Base-by-base conservation (phyloP, 495 filamentous ascomycete genomes). In the Penicillium fimorum region DNA sequence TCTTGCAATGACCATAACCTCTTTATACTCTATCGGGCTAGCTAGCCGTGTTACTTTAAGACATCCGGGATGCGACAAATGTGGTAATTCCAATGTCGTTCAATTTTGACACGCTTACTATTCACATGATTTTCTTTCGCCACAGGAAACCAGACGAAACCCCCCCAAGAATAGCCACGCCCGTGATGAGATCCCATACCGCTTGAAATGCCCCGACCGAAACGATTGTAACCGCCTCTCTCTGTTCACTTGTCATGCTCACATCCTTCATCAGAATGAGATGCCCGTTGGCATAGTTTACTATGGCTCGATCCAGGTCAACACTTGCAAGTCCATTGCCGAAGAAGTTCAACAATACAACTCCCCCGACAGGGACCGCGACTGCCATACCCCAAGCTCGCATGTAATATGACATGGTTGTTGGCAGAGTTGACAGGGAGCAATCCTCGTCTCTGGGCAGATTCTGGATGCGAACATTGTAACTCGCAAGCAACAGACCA, bases 311-410 rank as follows among this genome's bases (percentile, higher is more conserved):
- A 4, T 48, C 44, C 8, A 63, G 29, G 4, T 56, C 57, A 22
- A 65, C 50, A 18, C 29, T 32, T 7, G 47, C 58, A 25, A 68
- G 45, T n/a, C 63, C 53, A 17, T 60, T 17, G 0, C 57, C 57
- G 7, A 76, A 56, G 13, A 55, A 48, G 22, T 84, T 87, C 59
- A 87, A 78, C 59, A 88, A 82, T 6, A 84, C 71, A 5, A 79
- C 74, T 13, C 82, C 83, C 11, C 82, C 80, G 24, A 87, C 71
- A 13, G 84, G 84, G 12, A 89, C 76, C 6, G 85, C 85, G 22
- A 87, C 58, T 13, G 82, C 80, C 79, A 87, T 85, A 13, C 85
- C 87, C 65, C 84, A 75, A 0, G 78, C 76, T 2, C 84, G 76
- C 52, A 82, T 71, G 53, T 87, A 85, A 20, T 79, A 76, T 52